Evolutionary conservation across 352 stramenopile species (phyloP).

Genomic region (Albugo laibachii): DNA sequence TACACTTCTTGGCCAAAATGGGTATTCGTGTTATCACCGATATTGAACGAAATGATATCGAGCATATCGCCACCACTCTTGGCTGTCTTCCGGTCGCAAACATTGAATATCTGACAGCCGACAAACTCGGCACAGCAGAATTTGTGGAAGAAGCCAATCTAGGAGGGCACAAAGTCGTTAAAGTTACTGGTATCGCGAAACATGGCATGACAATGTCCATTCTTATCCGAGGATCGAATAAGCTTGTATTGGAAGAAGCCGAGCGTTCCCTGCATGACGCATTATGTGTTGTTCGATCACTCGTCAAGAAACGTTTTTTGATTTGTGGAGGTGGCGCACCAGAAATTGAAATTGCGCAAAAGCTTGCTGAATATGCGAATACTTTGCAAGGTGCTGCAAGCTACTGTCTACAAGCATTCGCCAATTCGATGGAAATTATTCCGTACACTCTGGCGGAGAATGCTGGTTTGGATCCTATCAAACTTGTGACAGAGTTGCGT

Average conservation of each 20-base stretch:
- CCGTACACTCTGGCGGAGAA: constrained; percentile 99
- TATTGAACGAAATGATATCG: constrained; percentile 96
- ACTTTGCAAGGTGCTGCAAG: constrained; percentile 88
- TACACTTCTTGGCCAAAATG: constrained; percentile 99
- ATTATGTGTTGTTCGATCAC: constrained; percentile 92
- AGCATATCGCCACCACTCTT: constrained; percentile 96
- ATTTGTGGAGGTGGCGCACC: constrained; percentile 94
- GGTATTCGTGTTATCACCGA: constrained; percentile 98
- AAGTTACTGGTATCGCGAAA: constrained; percentile 95
- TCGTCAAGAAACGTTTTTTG: constrained; percentile 98
- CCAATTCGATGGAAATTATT: constrained; percentile 95
- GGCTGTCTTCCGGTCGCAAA: constrained; percentile 94
- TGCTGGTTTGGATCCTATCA: constrained; percentile 95
- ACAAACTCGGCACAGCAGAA: constrained; percentile 92
- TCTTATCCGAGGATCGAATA: constrained; percentile 95
- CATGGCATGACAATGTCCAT: constrained; percentile 94
- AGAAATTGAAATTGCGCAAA: constrained; percentile 92
- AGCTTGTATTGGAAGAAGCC: constrained; percentile 96
- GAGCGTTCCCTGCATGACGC: constrained; percentile 98
- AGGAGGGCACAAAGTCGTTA: constrained; percentile 94
- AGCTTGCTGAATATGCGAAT: constrained; percentile 84
- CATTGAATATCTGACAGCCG: constrained; percentile 91
- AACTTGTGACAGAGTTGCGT: constrained; percentile 94
- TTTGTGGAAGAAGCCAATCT: constrained; percentile 94
- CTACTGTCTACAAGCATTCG: constrained; percentile 95